Evolutionary conservation across 345 rosid species (phyloP).

Genomic region (Lepidium africanum): DNA sequence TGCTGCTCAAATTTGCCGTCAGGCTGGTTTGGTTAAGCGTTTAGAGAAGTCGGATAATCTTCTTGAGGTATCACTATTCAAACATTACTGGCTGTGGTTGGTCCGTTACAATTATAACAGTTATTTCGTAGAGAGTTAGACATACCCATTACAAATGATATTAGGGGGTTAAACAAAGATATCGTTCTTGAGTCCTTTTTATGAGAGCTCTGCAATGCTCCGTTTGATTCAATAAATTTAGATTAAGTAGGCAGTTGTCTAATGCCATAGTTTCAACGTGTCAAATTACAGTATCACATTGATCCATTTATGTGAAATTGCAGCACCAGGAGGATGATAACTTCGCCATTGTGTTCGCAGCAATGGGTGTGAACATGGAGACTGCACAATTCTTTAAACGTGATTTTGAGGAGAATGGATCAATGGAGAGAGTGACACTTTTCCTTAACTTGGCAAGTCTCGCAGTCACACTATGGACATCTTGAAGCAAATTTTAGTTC

Average conservation of each 20-base stretch:
- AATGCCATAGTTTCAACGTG: not conserved
- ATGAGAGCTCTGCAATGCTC: not conserved
- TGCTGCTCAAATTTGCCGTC: constrained; percentile 99
- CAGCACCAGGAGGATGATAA: constrained; percentile 83
- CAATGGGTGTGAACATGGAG: constrained; percentile 98
- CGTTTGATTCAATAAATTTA: not conserved
- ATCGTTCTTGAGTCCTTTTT: not conserved
- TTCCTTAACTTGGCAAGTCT: constrained; percentile 69
- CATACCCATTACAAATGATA: not conserved
- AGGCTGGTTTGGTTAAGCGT: constrained; percentile 91
- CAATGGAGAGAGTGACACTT: constrained; percentile 93
- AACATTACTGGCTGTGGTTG: not conserved
- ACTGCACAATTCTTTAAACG: constrained; percentile 94
- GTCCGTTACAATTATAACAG: not conserved
- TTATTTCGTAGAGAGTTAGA: not conserved
- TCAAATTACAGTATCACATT: not conserved
- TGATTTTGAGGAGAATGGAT: constrained; percentile 92
- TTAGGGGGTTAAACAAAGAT: not conserved
- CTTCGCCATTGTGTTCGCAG: constrained; percentile 94
- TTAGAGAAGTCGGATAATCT: constrained; percentile 76
- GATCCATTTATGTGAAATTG: constrained; percentile 11
- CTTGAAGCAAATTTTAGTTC: not conserved
- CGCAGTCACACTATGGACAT: not conserved
- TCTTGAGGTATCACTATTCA: constrained; percentile 46
- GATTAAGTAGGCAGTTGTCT: not conserved